A percentile compares a stretch with the other conserved stretches of the same genome.
Evolutionary conservation across 129 eudicot genomes (phyloP).

Genomic region (Escallonia herrerae): DNA sequence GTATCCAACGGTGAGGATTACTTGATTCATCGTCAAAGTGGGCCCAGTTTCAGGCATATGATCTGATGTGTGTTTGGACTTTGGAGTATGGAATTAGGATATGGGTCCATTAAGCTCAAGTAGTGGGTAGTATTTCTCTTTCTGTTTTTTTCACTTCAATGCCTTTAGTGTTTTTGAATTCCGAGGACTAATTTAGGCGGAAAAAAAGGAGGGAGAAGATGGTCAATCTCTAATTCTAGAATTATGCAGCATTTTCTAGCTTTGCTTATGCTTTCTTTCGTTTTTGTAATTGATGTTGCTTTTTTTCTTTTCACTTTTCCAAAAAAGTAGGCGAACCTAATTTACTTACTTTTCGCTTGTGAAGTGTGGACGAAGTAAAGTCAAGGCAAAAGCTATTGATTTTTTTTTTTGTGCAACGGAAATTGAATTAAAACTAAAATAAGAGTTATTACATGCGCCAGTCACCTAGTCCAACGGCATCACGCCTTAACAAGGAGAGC

Average conservation of each 20-base stretch:
- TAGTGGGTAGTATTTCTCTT: not conserved
- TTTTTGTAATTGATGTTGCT: not conserved
- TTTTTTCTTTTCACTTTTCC: not conserved
- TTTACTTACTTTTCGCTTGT: slow-evolving; percentile 13
- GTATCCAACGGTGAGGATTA: slow-evolving; percentile 45
- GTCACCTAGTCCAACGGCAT: too few relatives aligned
- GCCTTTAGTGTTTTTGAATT: slow-evolving; percentile 6
- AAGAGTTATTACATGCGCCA: too few relatives aligned
- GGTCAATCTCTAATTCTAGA: slow-evolving; percentile 38
- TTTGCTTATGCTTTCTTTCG: not conserved
- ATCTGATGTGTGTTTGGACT: slow-evolving; percentile 29
- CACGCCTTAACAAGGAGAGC: too few relatives aligned
- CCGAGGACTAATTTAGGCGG: slow-evolving; percentile 2
- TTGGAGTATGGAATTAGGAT: not conserved
- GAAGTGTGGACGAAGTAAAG: slow-evolving; percentile 29
- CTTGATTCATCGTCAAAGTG: slow-evolving; percentile 57
- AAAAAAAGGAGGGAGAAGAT: slow-evolving; percentile 20
- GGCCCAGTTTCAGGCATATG: slow-evolving; percentile 48
- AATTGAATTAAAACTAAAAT: too few relatives aligned
- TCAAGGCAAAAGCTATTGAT: slow-evolving; percentile 9
- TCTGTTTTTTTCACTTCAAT: not conserved
- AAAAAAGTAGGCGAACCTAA: not conserved
- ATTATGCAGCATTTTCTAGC: slow-evolving; percentile 13
- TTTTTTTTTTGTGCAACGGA: too few relatives aligned
- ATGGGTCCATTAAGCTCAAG: not conserved